Evolutionary conservation across 2,329 filamentous ascomycete genomes (phyloP).

Genomic region (Akanthomyces dipterigenus): DNA sequence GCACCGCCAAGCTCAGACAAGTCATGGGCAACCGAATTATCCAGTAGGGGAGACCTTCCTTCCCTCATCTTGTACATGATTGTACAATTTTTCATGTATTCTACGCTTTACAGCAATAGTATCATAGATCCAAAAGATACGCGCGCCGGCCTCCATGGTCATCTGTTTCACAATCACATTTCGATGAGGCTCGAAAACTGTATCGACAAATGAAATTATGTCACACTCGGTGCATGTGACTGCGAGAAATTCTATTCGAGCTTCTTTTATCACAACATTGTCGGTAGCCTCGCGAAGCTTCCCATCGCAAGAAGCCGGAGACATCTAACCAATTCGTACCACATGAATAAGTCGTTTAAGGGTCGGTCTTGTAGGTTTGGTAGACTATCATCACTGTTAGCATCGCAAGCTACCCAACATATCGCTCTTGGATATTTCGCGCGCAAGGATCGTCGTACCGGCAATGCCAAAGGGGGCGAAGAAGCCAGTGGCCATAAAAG

Average conservation of each 20-base stretch:
- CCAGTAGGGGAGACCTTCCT: neutral
- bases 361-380: slow-evolving; percentile 35
- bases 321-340: neutral
- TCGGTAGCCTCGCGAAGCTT: neutral
- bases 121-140: neutral
- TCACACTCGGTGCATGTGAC: slow-evolving; percentile 12
- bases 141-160: neutral
- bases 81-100: slow-evolving; percentile 5
- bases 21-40: neutral
- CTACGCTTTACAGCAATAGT: neutral
- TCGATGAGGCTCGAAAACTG: neutral
- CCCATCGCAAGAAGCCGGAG: neutral
- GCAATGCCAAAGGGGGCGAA: slow-evolving; percentile 56
- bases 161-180: neutral
- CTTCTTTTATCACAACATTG: slow-evolving; percentile 11
- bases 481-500: slow-evolving; percentile 55
- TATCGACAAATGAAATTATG: slow-evolving; percentile 14
- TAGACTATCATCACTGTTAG: slow-evolving; percentile 35
- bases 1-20: neutral
- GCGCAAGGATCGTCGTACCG: slow-evolving; percentile 33
- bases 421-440: neutral
- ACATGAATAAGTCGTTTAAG: slow-evolving; percentile 21
- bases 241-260: slow-evolving; percentile 12
- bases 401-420: neutral
- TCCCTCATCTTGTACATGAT: neutral